Conservation (phyloP, 495 filamentous ascomycete genomes). For the Penicillium chermesinum region DNA sequence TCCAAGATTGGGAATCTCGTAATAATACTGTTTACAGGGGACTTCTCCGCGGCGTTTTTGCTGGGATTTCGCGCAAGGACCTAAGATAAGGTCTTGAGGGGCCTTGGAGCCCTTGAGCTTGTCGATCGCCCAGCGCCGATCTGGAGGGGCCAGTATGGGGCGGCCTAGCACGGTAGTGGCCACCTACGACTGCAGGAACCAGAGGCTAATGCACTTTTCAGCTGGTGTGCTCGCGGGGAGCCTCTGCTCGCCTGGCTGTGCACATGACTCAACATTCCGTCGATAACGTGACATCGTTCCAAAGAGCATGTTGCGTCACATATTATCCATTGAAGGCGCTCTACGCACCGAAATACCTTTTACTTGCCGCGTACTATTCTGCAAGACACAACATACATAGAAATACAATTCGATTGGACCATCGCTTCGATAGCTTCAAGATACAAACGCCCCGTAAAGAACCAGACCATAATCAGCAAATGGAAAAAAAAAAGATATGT, state of each 20-base stretch:
- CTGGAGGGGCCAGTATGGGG: slow-evolving; percentile 11
- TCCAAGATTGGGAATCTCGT: not conserved
- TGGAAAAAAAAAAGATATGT: slow-evolving; percentile 7
- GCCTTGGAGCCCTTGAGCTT: slow-evolving; percentile 6
- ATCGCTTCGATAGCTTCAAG: slow-evolving; percentile 10
- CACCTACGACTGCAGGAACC: slow-evolving; percentile 24
- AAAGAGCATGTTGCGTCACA: not conserved
- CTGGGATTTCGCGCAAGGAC: not conserved
- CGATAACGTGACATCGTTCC: not conserved
- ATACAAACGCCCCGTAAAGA: slow-evolving; percentile 24
- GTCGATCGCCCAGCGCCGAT: slow-evolving; percentile 20
- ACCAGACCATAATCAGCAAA: slow-evolving; percentile 14
- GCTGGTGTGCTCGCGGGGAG: slow-evolving; percentile 13
- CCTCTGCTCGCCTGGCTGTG: not conserved
- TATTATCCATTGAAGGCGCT: no score
- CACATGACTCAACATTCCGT: not conserved
- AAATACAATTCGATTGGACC: slow-evolving; percentile 8
- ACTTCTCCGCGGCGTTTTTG: no score
- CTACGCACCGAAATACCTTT: no score
- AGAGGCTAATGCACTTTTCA: slow-evolving; percentile 29
- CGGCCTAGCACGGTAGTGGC: slow-evolving; percentile 15
- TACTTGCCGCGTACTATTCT: no score
- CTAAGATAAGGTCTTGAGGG: not conserved
- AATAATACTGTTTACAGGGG: no score
- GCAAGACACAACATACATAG: no score